Percentiles rank a stretch among this genome's conserved stretches.
These are phyloP conservation scores for Cutaneotrichosporon curvatum DNA, from an alignment of 1,284 basidiomycete genomes.

Conservation along the genomic window DNA sequence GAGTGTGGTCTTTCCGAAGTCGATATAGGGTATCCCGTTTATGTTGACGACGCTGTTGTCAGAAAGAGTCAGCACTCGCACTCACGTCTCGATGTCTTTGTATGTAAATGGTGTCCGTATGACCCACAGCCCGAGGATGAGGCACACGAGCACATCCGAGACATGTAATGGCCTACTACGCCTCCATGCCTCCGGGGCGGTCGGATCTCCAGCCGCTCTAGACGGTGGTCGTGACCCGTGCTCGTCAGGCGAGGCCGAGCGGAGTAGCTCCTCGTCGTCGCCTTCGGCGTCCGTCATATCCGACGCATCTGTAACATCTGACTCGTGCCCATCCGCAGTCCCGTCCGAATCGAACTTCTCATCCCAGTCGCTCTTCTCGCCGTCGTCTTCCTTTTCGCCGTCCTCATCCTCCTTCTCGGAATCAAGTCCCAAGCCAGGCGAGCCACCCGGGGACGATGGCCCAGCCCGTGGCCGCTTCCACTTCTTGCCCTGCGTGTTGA, in stretches of 20 bases:
- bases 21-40: conserved; percentile 74
- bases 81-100: conserved; percentile 64
- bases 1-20: conserved; percentile 54
- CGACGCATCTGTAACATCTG: not conserved
- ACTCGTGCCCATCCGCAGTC: no score
- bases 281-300: conserved; percentile 7
- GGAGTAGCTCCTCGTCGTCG: conserved; percentile 19
- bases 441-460: no score
- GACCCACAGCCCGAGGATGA: conserved; percentile 68
- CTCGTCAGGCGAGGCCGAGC: not conserved
- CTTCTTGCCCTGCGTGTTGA: no score
- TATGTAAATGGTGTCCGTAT: conserved; percentile 67
- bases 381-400: conserved; percentile 15
- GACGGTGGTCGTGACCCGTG: not conserved
- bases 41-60: conserved; percentile 52
- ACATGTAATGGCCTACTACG: conserved; percentile 8
- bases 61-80: conserved; percentile 1
- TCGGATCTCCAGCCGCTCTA: not conserved
- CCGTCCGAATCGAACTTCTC: no score
- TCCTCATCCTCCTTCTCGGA: not conserved
- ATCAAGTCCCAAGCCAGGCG: no score
- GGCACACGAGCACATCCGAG: conserved; percentile 36
- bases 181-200: not conserved
- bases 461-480: no score
- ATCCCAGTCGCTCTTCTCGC: not conserved